phyloP scores from a whole-genome alignment of 2,329 filamentous ascomycete species.

The Fusarium tuaranense region DNA sequence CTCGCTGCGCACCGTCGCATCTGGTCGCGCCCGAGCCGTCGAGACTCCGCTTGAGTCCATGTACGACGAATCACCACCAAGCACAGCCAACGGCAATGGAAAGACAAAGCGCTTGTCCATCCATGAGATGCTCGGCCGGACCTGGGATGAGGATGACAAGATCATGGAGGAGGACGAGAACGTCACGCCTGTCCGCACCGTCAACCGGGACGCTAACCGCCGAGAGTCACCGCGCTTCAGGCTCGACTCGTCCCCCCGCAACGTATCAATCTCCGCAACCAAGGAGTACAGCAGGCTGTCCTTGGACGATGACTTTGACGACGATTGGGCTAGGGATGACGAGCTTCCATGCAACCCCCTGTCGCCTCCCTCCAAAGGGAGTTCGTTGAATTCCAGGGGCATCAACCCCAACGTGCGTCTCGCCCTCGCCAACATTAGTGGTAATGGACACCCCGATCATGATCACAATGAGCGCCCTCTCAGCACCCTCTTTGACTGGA shows the following conservation, averaged over 20 bases:
- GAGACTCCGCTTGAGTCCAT: slow-evolving; percentile 82
- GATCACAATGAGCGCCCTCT: slow-evolving; percentile 60
- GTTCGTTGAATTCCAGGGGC: slow-evolving; percentile 64
- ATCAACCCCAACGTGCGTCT: slow-evolving; percentile 66
- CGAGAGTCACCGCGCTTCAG: slow-evolving; percentile 44
- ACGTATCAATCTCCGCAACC: slow-evolving; percentile 48
- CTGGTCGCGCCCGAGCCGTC: slow-evolving; percentile 72
- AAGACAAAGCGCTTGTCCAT: slow-evolving; percentile 69
- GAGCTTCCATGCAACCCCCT: slow-evolving; percentile 66
- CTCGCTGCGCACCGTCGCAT: slow-evolving; percentile 78
- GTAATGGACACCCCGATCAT: slow-evolving; percentile 53
- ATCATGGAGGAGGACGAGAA: slow-evolving; percentile 75
- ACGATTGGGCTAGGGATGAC: slow-evolving; percentile 70
- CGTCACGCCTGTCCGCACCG: slow-evolving; percentile 61
- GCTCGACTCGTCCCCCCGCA: slow-evolving; percentile 46
- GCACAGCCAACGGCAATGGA: slow-evolving; percentile 63
- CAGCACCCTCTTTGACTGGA: slow-evolving; percentile 84
- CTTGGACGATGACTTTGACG: slow-evolving; percentile 71
- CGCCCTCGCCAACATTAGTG: slow-evolving; percentile 65
- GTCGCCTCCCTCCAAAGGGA: slow-evolving; percentile 65
- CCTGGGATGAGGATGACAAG: slow-evolving; percentile 66
- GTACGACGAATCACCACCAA: slow-evolving; percentile 82
- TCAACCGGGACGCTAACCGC: slow-evolving; percentile 31
- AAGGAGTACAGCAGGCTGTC: slow-evolving; percentile 64
- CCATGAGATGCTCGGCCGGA: slow-evolving; percentile 67